Base-by-base conservation (phyloP, 345 rosid genomes). In the Eucalyptus pauciflora region DNA sequence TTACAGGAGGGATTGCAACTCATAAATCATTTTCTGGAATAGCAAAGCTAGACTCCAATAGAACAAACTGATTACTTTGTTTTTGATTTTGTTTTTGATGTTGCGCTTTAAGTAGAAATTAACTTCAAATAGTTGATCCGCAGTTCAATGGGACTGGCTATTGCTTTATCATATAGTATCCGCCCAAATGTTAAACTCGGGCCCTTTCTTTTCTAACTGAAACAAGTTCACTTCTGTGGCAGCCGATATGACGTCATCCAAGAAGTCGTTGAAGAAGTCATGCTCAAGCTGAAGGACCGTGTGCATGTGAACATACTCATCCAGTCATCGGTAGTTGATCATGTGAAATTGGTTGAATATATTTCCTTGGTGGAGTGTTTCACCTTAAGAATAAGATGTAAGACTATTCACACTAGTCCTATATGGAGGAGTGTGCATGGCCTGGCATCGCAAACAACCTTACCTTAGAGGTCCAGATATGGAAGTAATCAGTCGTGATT, bases 181-280 rank as follows among this genome's bases (percentile, higher is more conserved):
- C 0, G 0, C 67, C 27, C 60, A 56, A 22, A 22, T 60, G 45
- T 60, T 25, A 60, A 25, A 60, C 3, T 12, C 0, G 31, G 7
- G 0, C 7, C 15, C 31, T 27, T 60, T 60, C 67, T 60, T 60
- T 60, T 27, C 67, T 60, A 50, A 13, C 8, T 7, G 8, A 43
- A 43, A 43, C 45, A 43, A 43, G 45, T 6, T 60, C 4, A 60
- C 7, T 11, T 60, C 67, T 60, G 67, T 60, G 14, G 31, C 67
- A 60, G 51, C 33, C n/a, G n/a, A n/a, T n/a, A n/a, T n/a, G n/a
- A n/a, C 50, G 1, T 4, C 16, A 13, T 50, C 67, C 0, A 13
- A 60, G 0, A 27, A 27, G 3, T 10, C 64, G 1, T 13, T 4
- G 4, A 10, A 27, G 31, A 2, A 12, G 6, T 27, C 15, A 12